phyloP scores from a whole-genome alignment of 1,284 basidiomycete genomes.

The Calocybe gambosa region DNA sequence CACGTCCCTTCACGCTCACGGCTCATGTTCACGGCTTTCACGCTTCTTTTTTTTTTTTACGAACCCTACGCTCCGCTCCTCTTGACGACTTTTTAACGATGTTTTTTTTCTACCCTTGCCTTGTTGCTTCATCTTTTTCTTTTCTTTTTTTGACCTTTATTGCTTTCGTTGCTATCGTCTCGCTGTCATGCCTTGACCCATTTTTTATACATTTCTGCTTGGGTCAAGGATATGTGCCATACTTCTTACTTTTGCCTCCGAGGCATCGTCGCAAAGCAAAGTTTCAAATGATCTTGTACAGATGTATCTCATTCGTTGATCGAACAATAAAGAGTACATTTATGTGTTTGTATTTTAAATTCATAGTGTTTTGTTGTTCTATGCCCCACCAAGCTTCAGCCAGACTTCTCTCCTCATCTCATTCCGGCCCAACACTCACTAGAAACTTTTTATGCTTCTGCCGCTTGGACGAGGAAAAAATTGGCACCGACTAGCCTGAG shows the following conservation, averaged over 20 bases:
- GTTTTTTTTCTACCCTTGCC: background rate
- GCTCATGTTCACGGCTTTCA: background rate
- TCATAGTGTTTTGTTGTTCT: too few relatives aligned
- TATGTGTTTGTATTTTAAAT: background rate
- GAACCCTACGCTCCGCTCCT: too few relatives aligned
- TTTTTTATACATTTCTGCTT: too few relatives aligned
- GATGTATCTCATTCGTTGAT: constrained; percentile 14
- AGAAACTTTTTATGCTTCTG: constrained; percentile 5
- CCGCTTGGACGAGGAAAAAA: constrained; percentile 36
- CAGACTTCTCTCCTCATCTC: too few relatives aligned
- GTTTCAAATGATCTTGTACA: constrained; percentile 4
- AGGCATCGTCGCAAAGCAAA: constrained; percentile 5
- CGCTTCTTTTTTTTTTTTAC: constrained; percentile 8
- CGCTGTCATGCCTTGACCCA: constrained; percentile 7
- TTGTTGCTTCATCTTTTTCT: background rate
- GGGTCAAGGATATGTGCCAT: constrained; percentile 9
- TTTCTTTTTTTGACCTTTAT: constrained; percentile 6
- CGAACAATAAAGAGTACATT: constrained; percentile 13
- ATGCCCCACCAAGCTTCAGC: too few relatives aligned
- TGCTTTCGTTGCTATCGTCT: constrained; percentile 13
- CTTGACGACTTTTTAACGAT: background rate
- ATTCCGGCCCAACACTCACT: background rate
- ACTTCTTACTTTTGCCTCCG: constrained; percentile 10
- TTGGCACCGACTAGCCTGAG: constrained; percentile 51
- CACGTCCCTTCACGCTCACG: constrained; percentile 3